Conservation (phyloP, 106 monocot genomes). For the Platanthera zijinensis region DNA sequence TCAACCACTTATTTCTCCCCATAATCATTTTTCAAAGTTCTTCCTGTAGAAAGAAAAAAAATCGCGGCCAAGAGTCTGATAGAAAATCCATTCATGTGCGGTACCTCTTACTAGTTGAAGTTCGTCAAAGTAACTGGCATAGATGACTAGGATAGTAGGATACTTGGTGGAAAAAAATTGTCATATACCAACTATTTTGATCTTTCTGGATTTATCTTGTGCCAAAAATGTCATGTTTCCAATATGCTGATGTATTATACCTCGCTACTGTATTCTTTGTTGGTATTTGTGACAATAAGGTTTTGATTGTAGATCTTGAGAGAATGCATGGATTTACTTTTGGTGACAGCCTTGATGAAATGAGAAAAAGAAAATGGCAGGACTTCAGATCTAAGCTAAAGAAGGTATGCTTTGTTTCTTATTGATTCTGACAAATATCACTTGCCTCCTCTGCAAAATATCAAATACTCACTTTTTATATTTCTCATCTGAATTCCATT, state of each 20-base stretch:
- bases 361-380: conserved; percentile 61
- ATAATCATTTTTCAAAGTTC: no score
- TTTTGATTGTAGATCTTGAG: conserved; percentile 55
- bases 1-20: no score
- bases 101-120: neutral
- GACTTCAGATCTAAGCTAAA: conserved; percentile 58
- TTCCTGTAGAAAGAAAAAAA: no score
- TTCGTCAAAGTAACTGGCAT: neutral
- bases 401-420: conserved; percentile 36
- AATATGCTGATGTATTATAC: neutral
- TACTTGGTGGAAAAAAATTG: neutral
- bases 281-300: neutral
- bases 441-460: no score
- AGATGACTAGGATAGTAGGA: neutral
- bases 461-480: no score
- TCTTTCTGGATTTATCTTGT: neutral
- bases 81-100: neutral
- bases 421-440: no score
- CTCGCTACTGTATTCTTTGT: neutral
- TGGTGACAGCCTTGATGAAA: conserved; percentile 76
- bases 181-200: neutral
- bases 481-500: no score
- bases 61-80: neutral
- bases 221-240: neutral
- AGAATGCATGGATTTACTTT: conserved; percentile 87